Percentiles rank a stretch among this genome's conserved stretches.
phyloP scores from a whole-genome alignment of 2,329 filamentous ascomycete genomes.

The Onygenales sp. region DNA sequence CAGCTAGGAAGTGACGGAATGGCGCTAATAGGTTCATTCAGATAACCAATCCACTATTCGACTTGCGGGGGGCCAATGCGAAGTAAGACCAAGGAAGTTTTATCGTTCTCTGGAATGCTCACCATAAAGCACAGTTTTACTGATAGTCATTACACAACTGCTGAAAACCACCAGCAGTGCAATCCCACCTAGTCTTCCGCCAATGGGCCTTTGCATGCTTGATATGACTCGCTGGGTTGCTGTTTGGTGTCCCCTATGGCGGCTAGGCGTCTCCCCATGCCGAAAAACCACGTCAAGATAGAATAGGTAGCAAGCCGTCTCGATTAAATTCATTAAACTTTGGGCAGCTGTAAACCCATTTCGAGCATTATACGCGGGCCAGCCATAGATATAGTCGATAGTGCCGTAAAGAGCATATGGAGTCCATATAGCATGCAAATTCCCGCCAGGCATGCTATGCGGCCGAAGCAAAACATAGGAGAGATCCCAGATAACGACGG shows the following conservation, averaged over 20 bases:
- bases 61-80: background rate
- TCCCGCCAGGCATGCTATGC: conserved; percentile 69
- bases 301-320: conserved; percentile 55
- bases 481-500: conserved; percentile 73
- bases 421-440: conserved; percentile 59
- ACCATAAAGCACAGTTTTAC: conserved; percentile 62
- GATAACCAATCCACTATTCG: too few relatives aligned
- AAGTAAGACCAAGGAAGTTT: background rate
- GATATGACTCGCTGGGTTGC: conserved; percentile 4
- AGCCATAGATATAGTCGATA: conserved; percentile 75
- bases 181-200: conserved; percentile 42
- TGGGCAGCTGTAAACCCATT: conserved; percentile 75
- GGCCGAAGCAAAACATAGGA: conserved; percentile 72
- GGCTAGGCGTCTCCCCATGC: conserved; percentile 23
- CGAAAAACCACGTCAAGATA: conserved; percentile 49
- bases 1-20: background rate
- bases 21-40: too few relatives aligned
- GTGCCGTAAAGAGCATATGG: conserved; percentile 74
- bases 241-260: conserved; percentile 7
- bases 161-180: conserved; percentile 52
- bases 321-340: conserved; percentile 56
- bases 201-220: conserved; percentile 36
- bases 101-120: conserved; percentile 19
- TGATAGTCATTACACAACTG: conserved; percentile 53
- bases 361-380: conserved; percentile 55